Conservation (phyloP, 331 rosid species). For the Arachis monticola region DNA sequence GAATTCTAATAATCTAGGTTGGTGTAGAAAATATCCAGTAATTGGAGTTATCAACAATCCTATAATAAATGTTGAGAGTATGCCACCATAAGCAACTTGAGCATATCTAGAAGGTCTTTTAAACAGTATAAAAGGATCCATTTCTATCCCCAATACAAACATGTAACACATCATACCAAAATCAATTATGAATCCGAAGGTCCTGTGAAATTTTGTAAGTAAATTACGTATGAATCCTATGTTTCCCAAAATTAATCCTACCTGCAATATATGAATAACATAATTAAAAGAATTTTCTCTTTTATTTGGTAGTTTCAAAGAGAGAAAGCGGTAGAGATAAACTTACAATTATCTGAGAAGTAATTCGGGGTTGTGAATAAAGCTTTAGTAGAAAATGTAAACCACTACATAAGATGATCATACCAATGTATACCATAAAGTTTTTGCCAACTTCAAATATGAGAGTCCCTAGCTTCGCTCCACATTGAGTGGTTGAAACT, state of each 20-base stretch:
- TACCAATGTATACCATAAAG: conserved; percentile 50
- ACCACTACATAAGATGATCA: conserved; percentile 65
- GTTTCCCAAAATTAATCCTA: conserved; percentile 71
- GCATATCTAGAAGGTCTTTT: conserved; percentile 54
- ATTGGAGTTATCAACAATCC: conserved; percentile 47
- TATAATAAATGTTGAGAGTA: conserved; percentile 57
- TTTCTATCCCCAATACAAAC: conserved; percentile 89
- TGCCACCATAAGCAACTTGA: conserved; percentile 65
- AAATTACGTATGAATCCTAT: conserved; percentile 42
- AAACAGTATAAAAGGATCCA: conserved; percentile 66
- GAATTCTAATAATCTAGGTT: conserved; percentile 40
- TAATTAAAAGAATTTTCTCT: background rate
- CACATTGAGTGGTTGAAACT: conserved; percentile 34
- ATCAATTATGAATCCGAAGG: conserved; percentile 69
- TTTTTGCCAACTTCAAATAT: conserved; percentile 46
- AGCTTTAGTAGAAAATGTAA: conserved; percentile 62
- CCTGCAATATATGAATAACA: conserved; percentile 48
- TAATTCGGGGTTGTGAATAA: conserved; percentile 69
- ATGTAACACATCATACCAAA: conserved; percentile 88
- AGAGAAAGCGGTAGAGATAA: background rate
- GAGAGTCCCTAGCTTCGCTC: conserved; percentile 51
- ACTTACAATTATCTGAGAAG: conserved; percentile 71
- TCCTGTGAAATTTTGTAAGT: conserved; percentile 30
- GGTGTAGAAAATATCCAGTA: conserved; percentile 31
- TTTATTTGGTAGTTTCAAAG: background rate